Evolutionary conservation across 176 grass and related monocot species (phyloP), one percentile per base, ranked within the genome.

Genomic region (Phyllostachys edulis): DNA sequence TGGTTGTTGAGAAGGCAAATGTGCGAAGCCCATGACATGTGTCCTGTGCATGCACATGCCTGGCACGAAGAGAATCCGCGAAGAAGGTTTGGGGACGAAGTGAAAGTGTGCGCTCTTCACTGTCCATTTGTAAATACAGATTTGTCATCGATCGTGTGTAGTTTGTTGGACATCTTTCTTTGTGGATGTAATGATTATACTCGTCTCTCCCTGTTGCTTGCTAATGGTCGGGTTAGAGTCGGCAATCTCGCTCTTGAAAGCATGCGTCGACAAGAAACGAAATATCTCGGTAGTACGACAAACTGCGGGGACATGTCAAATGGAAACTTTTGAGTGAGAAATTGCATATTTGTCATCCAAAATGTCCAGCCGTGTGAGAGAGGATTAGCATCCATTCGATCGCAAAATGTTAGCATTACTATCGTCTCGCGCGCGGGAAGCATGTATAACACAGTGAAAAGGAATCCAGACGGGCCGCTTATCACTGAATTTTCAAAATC

Each of bases 1-100:
- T 68, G 74, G 84, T 90, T 69, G 74, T 90, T 87, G 80, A 52
- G 74, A 86, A 71, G 88, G 71, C 59, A 64, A 76, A 69, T 41
- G 52, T 37, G 67, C 26, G 64, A 52, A 73, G n/a, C 14, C 24
- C 54, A 77, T 52, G 76, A 16, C 73, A n/a, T 73, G 79, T 73
- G 67, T 67, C 62, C 62, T 73, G 75, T 68, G 74, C 74, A 16
- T 16, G 87, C 67, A 79, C 67, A 88, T 84, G 85, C 61, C 78
- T 78, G 12, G 24, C 74, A 52, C 66, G 24, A 36, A 29, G 49
- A 59, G 23, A 55, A 29, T 70, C 21, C 14, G 51, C 56, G 12
- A 14, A 71, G 42, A 49, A 24, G 26, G 88, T 65, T 27, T 11
- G 63, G 24, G 40, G 50, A 57, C 21, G 24, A 70, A 90, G 84